phyloP scores from a whole-genome alignment of 352 stramenopile species.

The Phytophthora fragariae region DNA sequence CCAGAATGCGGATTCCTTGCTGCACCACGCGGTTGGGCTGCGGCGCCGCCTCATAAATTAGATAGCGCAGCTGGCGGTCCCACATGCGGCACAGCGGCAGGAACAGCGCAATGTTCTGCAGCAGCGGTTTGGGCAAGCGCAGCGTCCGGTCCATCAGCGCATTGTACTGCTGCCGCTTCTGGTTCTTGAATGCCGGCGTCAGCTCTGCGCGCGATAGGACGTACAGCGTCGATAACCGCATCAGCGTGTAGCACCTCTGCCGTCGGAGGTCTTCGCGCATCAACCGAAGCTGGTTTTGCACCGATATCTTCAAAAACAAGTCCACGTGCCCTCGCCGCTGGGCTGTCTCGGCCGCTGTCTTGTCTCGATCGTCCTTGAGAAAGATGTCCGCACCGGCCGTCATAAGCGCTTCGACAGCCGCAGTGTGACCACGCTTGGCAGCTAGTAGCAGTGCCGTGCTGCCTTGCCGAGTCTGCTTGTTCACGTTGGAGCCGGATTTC shows the following conservation, averaged over 20 bases:
- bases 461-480: conserved; percentile 88
- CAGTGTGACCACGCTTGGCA: conserved; percentile 82
- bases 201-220: conserved; percentile 62
- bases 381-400: conserved; percentile 88
- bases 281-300: conserved; percentile 83
- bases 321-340: conserved; percentile 84
- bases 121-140: conserved; percentile 75
- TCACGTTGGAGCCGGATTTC: conserved; percentile 84
- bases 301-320: conserved; percentile 87
- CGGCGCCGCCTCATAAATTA: conserved; percentile 74
- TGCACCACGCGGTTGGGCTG: conserved; percentile 84
- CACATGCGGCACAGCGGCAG: conserved; percentile 80
- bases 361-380: conserved; percentile 88
- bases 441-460: conserved; percentile 87
- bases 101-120: conserved; percentile 83
- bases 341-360: conserved; percentile 85
- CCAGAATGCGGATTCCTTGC: conserved; percentile 81
- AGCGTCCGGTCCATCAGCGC: conserved; percentile 74
- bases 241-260: conserved; percentile 73
- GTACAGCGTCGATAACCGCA: conserved; percentile 80
- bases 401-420: conserved; percentile 80
- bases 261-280: conserved; percentile 81
- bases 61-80: conserved; percentile 82
- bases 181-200: conserved; percentile 47
- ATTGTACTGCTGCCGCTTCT: conserved; percentile 55